Evolutionary conservation across 495 filamentous ascomycete species (phyloP).

Genomic region (Penicillium cinerascens): DNA sequence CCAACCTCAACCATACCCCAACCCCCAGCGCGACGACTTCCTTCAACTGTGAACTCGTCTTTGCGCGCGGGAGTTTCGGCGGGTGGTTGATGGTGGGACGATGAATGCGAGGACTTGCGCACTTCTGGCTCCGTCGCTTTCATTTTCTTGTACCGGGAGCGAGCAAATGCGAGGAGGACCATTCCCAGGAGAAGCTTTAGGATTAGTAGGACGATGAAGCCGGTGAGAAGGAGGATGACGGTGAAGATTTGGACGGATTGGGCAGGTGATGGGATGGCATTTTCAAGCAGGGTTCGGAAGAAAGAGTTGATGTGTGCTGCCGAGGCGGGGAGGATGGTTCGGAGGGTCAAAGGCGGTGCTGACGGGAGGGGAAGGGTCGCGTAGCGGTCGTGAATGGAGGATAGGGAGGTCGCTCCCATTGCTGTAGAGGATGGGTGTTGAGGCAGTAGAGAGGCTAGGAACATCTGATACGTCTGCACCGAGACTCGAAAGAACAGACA

Average conservation of each 20-base stretch:
- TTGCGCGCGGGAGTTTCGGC: slow-evolving; percentile 15
- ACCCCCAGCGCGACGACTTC: slow-evolving; percentile 69
- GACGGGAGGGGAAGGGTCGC: slow-evolving; percentile 29
- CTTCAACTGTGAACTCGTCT: slow-evolving; percentile 58
- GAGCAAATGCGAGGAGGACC: slow-evolving; percentile 67
- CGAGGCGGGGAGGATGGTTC: slow-evolving; percentile 34
- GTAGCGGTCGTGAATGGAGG: slow-evolving; percentile 57
- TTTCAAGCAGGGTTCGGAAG: slow-evolving; percentile 40
- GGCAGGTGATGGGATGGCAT: slow-evolving; percentile 43
- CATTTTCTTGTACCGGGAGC: slow-evolving; percentile 75
- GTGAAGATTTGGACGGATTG: slow-evolving; percentile 53
- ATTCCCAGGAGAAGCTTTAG: slow-evolving; percentile 84
- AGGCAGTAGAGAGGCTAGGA: slow-evolving; percentile 79
- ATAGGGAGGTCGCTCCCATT: slow-evolving; percentile 58
- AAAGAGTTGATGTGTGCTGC: slow-evolving; percentile 33
- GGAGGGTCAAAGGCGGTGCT: slow-evolving; percentile 34
- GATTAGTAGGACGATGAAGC: slow-evolving; percentile 72
- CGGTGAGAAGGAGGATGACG: slow-evolving; percentile 71
- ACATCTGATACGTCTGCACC: slow-evolving; percentile 98
- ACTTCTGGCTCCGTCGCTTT: slow-evolving; percentile 62
- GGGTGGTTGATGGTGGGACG: background rate
- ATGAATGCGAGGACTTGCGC: slow-evolving; percentile 6
- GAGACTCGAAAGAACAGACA: slow-evolving; percentile 94
- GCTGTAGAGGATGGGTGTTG: slow-evolving; percentile 68
- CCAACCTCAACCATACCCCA: slow-evolving; percentile 84